Percentiles rank a stretch among this genome's conserved stretches.
Evolutionary conservation across 148 eudicot species (phyloP).

Genomic region (Fallopia convolvulus): DNA sequence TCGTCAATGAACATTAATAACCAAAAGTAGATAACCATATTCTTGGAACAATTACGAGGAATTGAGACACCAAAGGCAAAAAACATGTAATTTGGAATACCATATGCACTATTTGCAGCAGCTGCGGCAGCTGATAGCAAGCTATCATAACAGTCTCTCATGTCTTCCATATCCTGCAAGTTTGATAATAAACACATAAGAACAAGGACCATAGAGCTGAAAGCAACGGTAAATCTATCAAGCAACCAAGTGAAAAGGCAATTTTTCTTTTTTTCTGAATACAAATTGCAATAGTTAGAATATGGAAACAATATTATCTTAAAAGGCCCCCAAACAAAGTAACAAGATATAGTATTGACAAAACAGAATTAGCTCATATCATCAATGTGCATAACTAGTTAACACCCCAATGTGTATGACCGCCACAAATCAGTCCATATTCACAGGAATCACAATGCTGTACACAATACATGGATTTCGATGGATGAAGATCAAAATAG

Average conservation of each 20-base stretch:
- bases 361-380: not conserved
- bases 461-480: not conserved
- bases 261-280: not conserved
- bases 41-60: not conserved
- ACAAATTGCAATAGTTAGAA: not conserved
- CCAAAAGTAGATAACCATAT: not conserved
- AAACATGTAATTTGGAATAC: slow-evolving; percentile 24
- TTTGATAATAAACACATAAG: slow-evolving; percentile 2
- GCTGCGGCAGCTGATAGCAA: slow-evolving; percentile 86
- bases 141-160: slow-evolving; percentile 89
- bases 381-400: not conserved
- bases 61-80: not conserved
- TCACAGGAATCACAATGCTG: not conserved
- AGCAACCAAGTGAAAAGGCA: not conserved
- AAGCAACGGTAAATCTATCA: not conserved
- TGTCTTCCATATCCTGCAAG: slow-evolving; percentile 79
- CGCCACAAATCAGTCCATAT: not conserved
- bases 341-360: not conserved
- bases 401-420: not conserved
- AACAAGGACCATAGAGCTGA: not conserved
- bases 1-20: not conserved
- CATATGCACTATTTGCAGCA: slow-evolving; percentile 78
- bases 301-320: not conserved
- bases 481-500: not conserved
- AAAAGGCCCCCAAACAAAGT: not conserved